These are phyloP conservation scores for Zoysia japonica DNA, from an alignment of 176 grass and related monocot genomes.

Conservation along the genomic window DNA sequence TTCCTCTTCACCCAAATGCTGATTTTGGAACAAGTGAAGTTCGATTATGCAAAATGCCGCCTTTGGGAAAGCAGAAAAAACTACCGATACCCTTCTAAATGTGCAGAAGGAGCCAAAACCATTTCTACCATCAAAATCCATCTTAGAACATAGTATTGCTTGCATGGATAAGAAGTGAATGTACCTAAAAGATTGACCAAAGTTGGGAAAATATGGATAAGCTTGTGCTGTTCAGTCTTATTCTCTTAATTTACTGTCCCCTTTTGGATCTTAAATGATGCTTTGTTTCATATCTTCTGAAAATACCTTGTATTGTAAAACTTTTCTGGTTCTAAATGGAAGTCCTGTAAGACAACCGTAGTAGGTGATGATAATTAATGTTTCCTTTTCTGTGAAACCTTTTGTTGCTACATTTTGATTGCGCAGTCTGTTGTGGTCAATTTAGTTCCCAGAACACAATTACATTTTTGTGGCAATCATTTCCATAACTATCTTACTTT, in stretches of 20 bases:
- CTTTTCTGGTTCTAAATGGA: background rate
- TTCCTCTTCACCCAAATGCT: background rate
- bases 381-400: background rate
- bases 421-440: background rate
- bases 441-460: background rate
- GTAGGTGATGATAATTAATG: background rate
- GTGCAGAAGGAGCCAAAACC: background rate
- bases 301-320: background rate
- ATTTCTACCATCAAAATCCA: background rate
- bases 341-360: background rate
- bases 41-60: no score
- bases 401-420: background rate
- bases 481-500: slow-evolving; percentile 30
- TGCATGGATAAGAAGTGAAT: background rate
- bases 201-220: slow-evolving; percentile 2
- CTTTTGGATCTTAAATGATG: background rate
- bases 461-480: slow-evolving; percentile 1
- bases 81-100: background rate
- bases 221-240: background rate
- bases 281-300: background rate
- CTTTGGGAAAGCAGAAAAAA: no score
- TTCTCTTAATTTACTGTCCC: background rate
- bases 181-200: background rate
- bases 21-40: background rate
- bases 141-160: background rate